Base-by-base conservation (phyloP, 2,329 filamentous ascomycete species). In the Hypoxylon sp. region DNA sequence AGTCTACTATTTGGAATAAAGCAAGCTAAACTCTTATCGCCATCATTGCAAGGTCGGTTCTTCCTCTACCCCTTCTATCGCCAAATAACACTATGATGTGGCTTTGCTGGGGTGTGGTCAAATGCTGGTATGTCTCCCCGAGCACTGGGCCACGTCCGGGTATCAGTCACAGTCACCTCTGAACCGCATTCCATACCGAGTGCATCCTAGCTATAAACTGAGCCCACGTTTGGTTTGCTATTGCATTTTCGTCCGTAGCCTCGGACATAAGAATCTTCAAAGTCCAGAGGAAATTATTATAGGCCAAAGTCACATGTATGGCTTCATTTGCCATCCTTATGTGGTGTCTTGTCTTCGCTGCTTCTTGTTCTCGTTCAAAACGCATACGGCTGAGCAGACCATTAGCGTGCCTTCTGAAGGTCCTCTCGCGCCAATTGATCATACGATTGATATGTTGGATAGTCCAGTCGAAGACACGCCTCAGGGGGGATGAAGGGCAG, bases 401-500 rank as follows among this genome's bases (percentile, higher is more conserved):
- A 16, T 11, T 49, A 2, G 36, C 26, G 11, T 1, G 8, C 1
- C 6, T 1, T 14, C 64, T 57, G 16, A 67, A 46, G 20, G 36
- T 7, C 3, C 0, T n/a, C 18, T 50, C 45, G 3, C 60, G 44
- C 64, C 64, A 67, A 16, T 53, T n/a, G 14, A 63, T 38, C 3
- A 42, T 9, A n/a, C 59, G 59, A 33, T 67, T 57, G 26, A 67
- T 64, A 40, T 49, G 64, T 4, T 16, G 4, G n/a, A 56, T 33
- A 3, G 22, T 1, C 64, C 64, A 64, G 3, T 0, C 8, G 7
- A 67, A 67, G 38, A 61, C 7, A 1, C 36, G 28, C 12, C n/a
- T 32, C 16, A 49, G 2, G n/a, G 11, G 1, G 0, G 12, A 2
- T 28, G 1, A 11, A 51, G 4, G 2, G 33, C 22, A 3, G 1